Evolutionary conservation across 305 asterid species (phyloP).

Genomic region (Plantago rigida): DNA sequence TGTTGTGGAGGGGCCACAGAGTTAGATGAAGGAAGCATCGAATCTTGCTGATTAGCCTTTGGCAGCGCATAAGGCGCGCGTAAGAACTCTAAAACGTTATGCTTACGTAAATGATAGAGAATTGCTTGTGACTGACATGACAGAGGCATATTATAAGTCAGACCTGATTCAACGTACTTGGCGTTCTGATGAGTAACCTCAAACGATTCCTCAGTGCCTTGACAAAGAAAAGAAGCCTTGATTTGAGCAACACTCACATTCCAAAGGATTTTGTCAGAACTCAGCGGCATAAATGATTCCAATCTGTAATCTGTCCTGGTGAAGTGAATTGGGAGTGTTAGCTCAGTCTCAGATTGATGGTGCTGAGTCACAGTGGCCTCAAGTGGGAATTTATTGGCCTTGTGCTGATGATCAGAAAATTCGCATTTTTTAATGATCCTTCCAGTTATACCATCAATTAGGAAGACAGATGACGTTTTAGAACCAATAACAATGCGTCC

Average conservation of each 20-base stretch:
- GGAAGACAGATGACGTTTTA: slow-evolving; percentile 58
- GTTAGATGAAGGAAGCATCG: slow-evolving; percentile 40
- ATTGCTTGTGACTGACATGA: slow-evolving; percentile 76
- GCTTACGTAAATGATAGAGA: slow-evolving; percentile 54
- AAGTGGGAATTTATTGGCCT: slow-evolving; percentile 28
- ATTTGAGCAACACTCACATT: slow-evolving; percentile 81
- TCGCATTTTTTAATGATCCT: slow-evolving; percentile 45
- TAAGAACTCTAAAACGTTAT: slow-evolving; percentile 37
- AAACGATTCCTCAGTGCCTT: slow-evolving; percentile 40
- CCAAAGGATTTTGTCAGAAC: slow-evolving; percentile 71
- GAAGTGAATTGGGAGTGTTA: slow-evolving; percentile 51
- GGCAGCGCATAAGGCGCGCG: slow-evolving; percentile 38
- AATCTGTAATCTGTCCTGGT: slow-evolving; percentile 78
- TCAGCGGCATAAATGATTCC: slow-evolving; percentile 59
- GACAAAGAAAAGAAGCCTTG: slow-evolving; percentile 79
- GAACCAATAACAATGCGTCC: slow-evolving; percentile 88
- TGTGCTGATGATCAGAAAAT: slow-evolving; percentile 39
- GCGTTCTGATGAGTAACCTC: slow-evolving; percentile 34
- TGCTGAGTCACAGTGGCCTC: slow-evolving; percentile 38
- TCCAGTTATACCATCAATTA: slow-evolving; percentile 74
- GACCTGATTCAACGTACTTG: slow-evolving; percentile 42
- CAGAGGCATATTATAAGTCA: slow-evolving; percentile 64
- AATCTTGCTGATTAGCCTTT: slow-evolving; percentile 38
- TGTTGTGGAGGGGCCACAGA: slow-evolving; percentile 49
- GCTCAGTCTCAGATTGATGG: slow-evolving; percentile 33